Conservation (phyloP, 768 basidiomycete species). For the Hericium alpestre region DNA sequence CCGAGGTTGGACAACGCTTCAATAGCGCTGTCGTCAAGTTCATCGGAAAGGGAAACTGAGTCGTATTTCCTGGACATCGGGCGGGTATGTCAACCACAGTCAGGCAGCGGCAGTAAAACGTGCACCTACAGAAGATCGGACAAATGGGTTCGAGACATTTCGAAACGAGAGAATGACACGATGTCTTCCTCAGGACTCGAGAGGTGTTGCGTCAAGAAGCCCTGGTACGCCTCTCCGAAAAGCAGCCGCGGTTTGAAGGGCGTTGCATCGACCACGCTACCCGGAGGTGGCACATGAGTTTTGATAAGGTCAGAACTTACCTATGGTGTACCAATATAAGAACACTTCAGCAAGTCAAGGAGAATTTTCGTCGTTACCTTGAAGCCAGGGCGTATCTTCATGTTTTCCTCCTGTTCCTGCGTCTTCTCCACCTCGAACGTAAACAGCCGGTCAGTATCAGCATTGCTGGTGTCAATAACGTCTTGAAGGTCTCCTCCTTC, state of each 20-base stretch:
- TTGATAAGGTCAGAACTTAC: neutral
- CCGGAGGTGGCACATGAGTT: too few relatives aligned
- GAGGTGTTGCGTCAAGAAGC: constrained; percentile 5
- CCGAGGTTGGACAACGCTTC: neutral
- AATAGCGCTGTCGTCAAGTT: neutral
- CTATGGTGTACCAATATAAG: too few relatives aligned
- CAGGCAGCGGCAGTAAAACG: neutral
- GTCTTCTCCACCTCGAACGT: constrained; percentile 45
- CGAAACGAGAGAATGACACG: too few relatives aligned
- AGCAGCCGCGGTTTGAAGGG: neutral
- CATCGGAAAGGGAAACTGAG: neutral
- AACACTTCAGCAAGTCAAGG: neutral
- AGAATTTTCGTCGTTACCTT: constrained; percentile 21
- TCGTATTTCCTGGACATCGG: neutral
- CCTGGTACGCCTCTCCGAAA: constrained; percentile 13
- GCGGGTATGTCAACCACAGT: neutral
- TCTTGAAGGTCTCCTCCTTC: constrained; percentile 18
- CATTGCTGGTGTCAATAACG: constrained; percentile 27
- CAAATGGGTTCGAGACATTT: neutral
- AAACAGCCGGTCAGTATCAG: constrained; percentile 37
- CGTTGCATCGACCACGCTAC: too few relatives aligned
- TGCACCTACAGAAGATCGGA: neutral
- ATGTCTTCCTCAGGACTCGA: neutral
- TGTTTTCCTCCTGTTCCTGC: constrained; percentile 43
- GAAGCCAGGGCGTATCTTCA: constrained; percentile 33